Evolutionary conservation across 2,329 filamentous ascomycete species (phyloP).

Genomic region (Sordariomycetes sp.): DNA sequence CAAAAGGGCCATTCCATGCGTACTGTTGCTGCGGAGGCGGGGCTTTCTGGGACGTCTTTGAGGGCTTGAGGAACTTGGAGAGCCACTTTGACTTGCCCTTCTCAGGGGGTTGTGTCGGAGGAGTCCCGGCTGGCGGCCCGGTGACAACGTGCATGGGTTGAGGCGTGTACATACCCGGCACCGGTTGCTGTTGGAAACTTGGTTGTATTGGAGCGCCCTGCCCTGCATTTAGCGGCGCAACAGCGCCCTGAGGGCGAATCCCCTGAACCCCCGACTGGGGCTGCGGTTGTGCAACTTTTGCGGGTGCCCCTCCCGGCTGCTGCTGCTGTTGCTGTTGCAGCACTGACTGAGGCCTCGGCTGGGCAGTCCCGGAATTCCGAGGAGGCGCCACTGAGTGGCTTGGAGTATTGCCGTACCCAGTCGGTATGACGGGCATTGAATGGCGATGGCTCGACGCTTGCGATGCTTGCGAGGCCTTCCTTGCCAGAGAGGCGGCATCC

Average conservation of each 20-base stretch:
- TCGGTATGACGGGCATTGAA: not conserved
- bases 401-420: not conserved
- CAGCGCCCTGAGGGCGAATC: not conserved
- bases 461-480: not conserved
- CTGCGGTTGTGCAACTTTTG: not conserved
- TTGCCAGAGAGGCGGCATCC: not conserved
- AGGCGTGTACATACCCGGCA: not conserved
- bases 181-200: not conserved
- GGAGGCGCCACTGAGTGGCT: not conserved
- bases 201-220: not conserved
- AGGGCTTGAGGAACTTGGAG: slow-evolving; percentile 1
- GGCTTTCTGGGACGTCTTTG: slow-evolving; percentile 1
- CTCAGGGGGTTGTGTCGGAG: not conserved
- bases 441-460: not conserved
- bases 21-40: not conserved
- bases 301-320: too few species aligned
- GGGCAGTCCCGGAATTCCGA: not conserved
- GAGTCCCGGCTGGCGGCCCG: not conserved
- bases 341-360: not conserved
- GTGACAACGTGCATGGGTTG: not conserved
- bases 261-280: not conserved
- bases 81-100: slow-evolving; percentile 5
- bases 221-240: not conserved
- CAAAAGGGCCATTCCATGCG: not conserved
- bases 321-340: not conserved